Evolutionary conservation across 2,329 filamentous ascomycete species (phyloP).

Genomic region (Remersonia thermophila): DNA sequence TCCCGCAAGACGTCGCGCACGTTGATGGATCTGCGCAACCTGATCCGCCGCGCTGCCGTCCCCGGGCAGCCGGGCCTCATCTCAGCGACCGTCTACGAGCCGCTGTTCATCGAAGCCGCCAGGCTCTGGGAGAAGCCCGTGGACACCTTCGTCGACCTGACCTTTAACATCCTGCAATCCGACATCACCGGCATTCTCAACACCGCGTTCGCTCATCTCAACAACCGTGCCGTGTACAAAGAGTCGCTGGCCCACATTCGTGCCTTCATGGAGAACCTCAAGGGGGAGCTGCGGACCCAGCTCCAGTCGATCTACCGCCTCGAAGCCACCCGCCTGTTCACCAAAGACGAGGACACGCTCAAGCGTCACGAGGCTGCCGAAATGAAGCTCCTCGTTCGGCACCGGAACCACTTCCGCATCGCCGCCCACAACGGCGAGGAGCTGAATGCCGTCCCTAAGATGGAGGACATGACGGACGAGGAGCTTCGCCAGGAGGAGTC

Average conservation of each 20-base stretch:
- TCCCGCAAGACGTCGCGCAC: constrained; percentile 27
- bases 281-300: constrained; percentile 24
- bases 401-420: constrained; percentile 38
- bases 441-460: constrained; percentile 24
- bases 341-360: constrained; percentile 40
- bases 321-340: constrained; percentile 45
- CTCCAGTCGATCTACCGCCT: constrained; percentile 37
- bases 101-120: constrained; percentile 44
- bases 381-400: constrained; percentile 30
- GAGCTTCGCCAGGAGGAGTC: constrained; percentile 33
- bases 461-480: constrained; percentile 36
- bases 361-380: constrained; percentile 34
- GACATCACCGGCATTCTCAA: constrained; percentile 36
- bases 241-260: constrained; percentile 32
- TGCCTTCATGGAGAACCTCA: constrained; percentile 31
- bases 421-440: constrained; percentile 25
- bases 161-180: constrained; percentile 34
- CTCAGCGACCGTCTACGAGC: constrained; percentile 36
- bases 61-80: constrained; percentile 32
- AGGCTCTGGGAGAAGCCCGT: constrained; percentile 45
- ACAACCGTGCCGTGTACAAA: constrained; percentile 38
- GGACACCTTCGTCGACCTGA: constrained; percentile 33
- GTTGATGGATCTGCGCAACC: constrained; percentile 37
- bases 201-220: constrained; percentile 32
- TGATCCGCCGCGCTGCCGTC: constrained; percentile 46